Evolutionary conservation across 805 yeast species (phyloP).

Genomic region (Candida coquimbonensis): DNA sequence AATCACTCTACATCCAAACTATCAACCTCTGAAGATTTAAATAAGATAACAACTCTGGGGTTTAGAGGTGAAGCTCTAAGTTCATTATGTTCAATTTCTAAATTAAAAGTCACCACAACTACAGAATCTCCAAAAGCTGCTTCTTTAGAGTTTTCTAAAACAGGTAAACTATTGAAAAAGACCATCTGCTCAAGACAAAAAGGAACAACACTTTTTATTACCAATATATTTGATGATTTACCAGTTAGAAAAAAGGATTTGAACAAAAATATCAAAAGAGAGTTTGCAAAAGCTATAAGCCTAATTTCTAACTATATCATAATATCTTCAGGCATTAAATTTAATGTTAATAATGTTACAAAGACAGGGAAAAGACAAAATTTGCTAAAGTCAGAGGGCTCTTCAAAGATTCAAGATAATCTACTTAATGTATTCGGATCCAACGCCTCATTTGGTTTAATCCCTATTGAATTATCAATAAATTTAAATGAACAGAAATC

Average conservation of each 20-base stretch:
- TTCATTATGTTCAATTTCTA: conserved; percentile 54
- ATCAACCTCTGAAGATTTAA: conserved; percentile 45
- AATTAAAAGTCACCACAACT: conserved; percentile 44
- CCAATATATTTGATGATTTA: conserved; percentile 53
- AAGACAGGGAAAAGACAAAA: conserved; percentile 42
- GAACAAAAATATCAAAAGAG: conserved; percentile 57
- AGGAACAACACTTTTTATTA: conserved; percentile 64
- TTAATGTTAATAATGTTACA: conserved; percentile 51
- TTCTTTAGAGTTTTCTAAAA: conserved; percentile 42
- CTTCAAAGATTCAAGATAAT: conserved; percentile 42
- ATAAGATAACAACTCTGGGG: conserved; percentile 50
- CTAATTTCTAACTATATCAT: conserved; percentile 59
- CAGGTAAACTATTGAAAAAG: conserved; percentile 44
- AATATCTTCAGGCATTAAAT: conserved; percentile 51
- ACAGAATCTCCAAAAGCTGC: conserved; percentile 49
- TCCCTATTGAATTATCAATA: conserved; percentile 38
- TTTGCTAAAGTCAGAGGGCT: conserved; percentile 54
- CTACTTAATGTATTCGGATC: conserved; percentile 68
- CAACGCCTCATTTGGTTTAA: conserved; percentile 51
- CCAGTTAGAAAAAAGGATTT: conserved; percentile 83
- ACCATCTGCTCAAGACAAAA: conserved; percentile 42
- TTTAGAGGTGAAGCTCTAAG: conserved; percentile 80
- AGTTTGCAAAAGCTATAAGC: conserved; percentile 60
- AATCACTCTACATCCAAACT: conserved; percentile 69
- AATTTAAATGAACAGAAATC: conserved; percentile 26